Percentiles rank a stretch among this genome's conserved stretches.
Conservation (phyloP, 2,329 filamentous ascomycete species). For the Fusarium domesticum region DNA sequence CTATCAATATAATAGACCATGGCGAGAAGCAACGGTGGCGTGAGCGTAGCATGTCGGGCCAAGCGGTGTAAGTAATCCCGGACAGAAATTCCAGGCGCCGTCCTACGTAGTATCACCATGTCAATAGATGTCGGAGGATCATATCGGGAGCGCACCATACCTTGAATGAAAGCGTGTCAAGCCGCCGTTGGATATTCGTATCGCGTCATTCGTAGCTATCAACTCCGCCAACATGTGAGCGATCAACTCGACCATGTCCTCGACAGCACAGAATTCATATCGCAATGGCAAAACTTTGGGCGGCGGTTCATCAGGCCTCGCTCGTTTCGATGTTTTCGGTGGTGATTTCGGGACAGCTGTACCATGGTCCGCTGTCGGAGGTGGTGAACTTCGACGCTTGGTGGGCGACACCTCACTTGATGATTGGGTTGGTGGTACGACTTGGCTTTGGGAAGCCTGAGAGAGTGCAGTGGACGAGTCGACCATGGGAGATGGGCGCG, state of each 20-base stretch:
- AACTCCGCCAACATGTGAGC: slow-evolving; percentile 94
- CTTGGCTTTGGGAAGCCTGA: slow-evolving; percentile 14
- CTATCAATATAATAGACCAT: slow-evolving; percentile 99
- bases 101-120: slow-evolving; percentile 43
- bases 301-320: slow-evolving; percentile 48
- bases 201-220: slow-evolving; percentile 89
- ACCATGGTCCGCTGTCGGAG: slow-evolving; percentile 31
- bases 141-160: slow-evolving; percentile 42
- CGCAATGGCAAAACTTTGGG: slow-evolving; percentile 62
- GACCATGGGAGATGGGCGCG: slow-evolving; percentile 15
- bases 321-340: slow-evolving; percentile 47
- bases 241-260: slow-evolving; percentile 87
- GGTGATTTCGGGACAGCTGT: slow-evolving; percentile 23
- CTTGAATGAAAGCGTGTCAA: slow-evolving; percentile 94
- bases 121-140: slow-evolving; percentile 20
- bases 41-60: slow-evolving; percentile 89
- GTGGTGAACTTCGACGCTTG: slow-evolving; percentile 33
- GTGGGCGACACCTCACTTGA: slow-evolving; percentile 32
- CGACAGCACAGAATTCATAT: slow-evolving; percentile 79
- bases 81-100: slow-evolving; percentile 86
- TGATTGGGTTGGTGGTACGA: slow-evolving; percentile 13
- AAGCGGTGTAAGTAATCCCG: slow-evolving; percentile 89
- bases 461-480: slow-evolving; percentile 14
- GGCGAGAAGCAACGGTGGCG: slow-evolving; percentile 88
- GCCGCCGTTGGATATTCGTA: slow-evolving; percentile 68